Percentiles rank a stretch among this genome's conserved stretches.
These are phyloP conservation scores for Lactarius evosmus DNA, from an alignment of 768 basidiomycete species.

Conservation along the genomic window DNA sequence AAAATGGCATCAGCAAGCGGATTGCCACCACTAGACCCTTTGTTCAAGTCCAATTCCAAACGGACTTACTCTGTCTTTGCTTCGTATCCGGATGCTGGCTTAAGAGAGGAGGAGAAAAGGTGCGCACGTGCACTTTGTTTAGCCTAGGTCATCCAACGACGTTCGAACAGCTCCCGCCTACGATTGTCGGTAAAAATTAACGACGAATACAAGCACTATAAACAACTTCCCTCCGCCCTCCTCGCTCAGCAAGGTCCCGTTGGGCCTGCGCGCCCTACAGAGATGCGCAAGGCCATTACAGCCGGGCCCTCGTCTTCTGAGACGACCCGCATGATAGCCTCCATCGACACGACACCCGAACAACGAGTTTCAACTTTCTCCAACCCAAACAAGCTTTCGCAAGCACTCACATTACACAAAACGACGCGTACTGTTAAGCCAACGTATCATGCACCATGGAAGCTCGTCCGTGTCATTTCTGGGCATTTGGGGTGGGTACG, in stretches of 20 bases:
- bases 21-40: conserved; percentile 62
- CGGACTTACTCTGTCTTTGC: conserved; percentile 71
- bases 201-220: conserved; percentile 86
- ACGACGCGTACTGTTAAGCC: conserved; percentile 93
- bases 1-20: conserved; percentile 39
- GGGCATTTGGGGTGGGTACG: conserved; percentile 99
- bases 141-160: not conserved
- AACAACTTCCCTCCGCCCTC: conserved; percentile 77
- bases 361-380: conserved; percentile 67
- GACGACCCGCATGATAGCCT: conserved; percentile 55
- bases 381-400: conserved; percentile 66
- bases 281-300: conserved; percentile 63
- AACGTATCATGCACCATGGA: conserved; percentile 95
- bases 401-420: conserved; percentile 89
- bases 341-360: conserved; percentile 70
- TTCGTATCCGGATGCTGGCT: conserved; percentile 55
- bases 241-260: conserved; percentile 77
- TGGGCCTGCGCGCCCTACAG: conserved; percentile 72
- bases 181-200: conserved; percentile 81
- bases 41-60: conserved; percentile 63
- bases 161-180: conserved; percentile 53
- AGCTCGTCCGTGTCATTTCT: conserved; percentile 92
- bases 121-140: conserved; percentile 31
- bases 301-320: conserved; percentile 58
- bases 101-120: conserved; percentile 72